Base-by-base conservation (phyloP, 148 eudicot genomes). In the Oxyria digyna region DNA sequence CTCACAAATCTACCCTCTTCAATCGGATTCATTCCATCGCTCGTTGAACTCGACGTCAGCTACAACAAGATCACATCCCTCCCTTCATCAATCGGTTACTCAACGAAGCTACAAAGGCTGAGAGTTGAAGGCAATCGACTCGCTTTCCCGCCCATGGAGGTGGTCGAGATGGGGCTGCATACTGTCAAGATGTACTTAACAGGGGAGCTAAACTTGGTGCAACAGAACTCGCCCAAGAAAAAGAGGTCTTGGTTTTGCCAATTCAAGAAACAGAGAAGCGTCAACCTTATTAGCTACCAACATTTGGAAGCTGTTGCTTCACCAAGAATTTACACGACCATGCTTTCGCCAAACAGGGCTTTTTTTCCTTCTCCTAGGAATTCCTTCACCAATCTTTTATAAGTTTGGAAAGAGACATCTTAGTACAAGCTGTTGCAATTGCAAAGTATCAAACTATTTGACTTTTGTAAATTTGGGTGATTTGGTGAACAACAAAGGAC, bases 121-220 rank as follows among this genome's bases (percentile, higher is more conserved):
- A 72, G 74, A 10, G 86, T 85, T 0, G 87, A 87, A 45, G 96
- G 91, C 1, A 89, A 89, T 71, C 96, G 89, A 0, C 69, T 89
- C 3, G 76, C 80, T 8, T 89, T 82, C 0, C 96, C 96, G 0
- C 91, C 96, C 0, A 45, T 69, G 67, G 86, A 87, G n/a, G 86
- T 89, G 7, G 69, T 85, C 8, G 89, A 87, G 74, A 80, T 70
- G 31, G 96, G 96, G 1, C 43, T 87, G 68, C 74, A 80, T 3
- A 73, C 77, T 3, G 78, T 89, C 12, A 85, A 79, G 52, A 77
- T 80, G 23, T 89, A 89, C 63, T 62, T 89, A 74, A 77, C 81
- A 46, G 81, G 78, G 27, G 80, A 80, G 69, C 83, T 89, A 57
- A 80, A 77, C 42, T 83, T 82, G 0, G 73, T 76, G 3, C 78